phyloP scores from a whole-genome alignment of 306 rosid genomes.

The Sechiopsis laciniata region DNA sequence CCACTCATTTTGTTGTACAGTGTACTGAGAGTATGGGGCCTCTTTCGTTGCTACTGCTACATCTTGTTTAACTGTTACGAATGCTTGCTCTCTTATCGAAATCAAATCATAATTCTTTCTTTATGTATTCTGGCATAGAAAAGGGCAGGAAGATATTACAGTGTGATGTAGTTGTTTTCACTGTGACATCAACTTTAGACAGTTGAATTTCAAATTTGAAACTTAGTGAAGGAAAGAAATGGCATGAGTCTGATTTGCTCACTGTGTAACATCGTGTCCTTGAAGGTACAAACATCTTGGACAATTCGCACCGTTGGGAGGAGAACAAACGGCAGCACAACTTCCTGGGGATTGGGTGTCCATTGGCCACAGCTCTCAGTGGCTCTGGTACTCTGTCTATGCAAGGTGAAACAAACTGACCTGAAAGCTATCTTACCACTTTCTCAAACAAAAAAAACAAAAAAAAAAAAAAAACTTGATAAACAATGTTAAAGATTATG shows the following conservation, averaged over 20 bases:
- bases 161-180: neutral
- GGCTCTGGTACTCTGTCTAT: slow-evolving; percentile 98
- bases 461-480: slow-evolving; percentile 8
- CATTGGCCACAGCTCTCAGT: slow-evolving; percentile 87
- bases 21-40: neutral
- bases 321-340: slow-evolving; percentile 97
- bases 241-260: neutral
- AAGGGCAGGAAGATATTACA: slow-evolving; percentile 2
- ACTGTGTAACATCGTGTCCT: slow-evolving; percentile 18
- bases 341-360: slow-evolving; percentile 98
- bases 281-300: slow-evolving; percentile 92
- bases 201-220: slow-evolving; percentile 3
- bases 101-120: neutral
- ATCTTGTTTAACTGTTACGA: neutral
- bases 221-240: neutral
- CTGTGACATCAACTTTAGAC: neutral
- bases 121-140: neutral
- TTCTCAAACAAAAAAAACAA: too few species aligned
- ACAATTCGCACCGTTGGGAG: slow-evolving; percentile 96
- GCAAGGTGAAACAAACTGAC: slow-evolving; percentile 50
- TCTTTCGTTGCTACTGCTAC: neutral
- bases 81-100: slow-evolving; percentile 9
- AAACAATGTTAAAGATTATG: neutral
- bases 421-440: slow-evolving; percentile 3
- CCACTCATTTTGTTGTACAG: neutral